Percentiles rank a stretch among this genome's conserved stretches.
phyloP scores from a whole-genome alignment of 257 asterid species.

The Nicotiana tomentosiformis region DNA sequence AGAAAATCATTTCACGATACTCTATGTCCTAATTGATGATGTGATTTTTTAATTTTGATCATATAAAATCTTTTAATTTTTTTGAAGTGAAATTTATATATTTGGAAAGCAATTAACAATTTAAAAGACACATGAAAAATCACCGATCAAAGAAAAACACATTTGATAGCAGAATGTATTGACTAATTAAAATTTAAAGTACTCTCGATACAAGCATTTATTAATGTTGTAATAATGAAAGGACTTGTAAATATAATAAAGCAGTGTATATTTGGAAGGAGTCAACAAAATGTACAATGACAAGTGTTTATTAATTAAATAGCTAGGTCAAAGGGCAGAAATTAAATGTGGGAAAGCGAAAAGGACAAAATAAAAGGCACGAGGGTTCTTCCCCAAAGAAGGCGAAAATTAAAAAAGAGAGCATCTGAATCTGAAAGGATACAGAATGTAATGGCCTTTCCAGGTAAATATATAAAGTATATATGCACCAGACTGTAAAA shows the following conservation, averaged over 20 bases:
- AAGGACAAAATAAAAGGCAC: not conserved
- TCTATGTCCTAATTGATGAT: no score
- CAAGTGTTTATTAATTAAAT: not conserved
- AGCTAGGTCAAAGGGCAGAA: not conserved
- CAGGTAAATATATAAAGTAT: conserved; percentile 12
- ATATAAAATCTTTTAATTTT: no score
- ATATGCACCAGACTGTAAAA: not conserved
- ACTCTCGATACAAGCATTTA: no score
- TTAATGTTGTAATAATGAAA: no score
- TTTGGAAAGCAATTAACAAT: no score
- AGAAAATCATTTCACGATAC: no score
- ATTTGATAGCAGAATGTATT: no score
- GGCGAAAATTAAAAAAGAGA: not conserved
- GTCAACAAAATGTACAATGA: not conserved
- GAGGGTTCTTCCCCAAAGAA: not conserved
- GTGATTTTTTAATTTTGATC: no score
- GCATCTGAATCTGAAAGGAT: conserved; percentile 16
- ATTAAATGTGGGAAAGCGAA: not conserved
- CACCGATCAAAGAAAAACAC: no score
- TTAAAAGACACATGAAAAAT: no score
- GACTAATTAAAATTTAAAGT: not conserved
- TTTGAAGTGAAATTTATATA: no score
- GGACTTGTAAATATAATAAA: no score
- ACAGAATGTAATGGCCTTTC: conserved; percentile 23
- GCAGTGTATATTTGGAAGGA: not conserved